Conservation (phyloP, 805 yeast species). For the Hemisphaericaspora nanyangensis region DNA sequence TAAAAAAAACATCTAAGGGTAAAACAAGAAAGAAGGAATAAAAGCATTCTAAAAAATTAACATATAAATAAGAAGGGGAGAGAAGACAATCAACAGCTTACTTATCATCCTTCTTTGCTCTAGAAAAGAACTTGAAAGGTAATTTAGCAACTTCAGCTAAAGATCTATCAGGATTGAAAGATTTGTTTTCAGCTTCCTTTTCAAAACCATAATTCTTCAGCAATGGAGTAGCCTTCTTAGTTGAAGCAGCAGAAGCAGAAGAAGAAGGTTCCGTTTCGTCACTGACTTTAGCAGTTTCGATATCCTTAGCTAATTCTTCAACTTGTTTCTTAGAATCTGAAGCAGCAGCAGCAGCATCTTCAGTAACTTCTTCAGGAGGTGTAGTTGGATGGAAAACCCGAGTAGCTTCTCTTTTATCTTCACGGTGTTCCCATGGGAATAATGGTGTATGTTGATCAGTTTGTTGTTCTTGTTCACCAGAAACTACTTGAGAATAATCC, state of each 20-base stretch:
- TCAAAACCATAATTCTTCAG: constrained; percentile 10
- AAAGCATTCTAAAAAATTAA: neutral
- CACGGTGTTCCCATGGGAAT: constrained; percentile 31
- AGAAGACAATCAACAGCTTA: neutral
- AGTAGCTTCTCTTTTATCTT: constrained; percentile 17
- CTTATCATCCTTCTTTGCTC: constrained; percentile 10
- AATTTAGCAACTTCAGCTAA: constrained; percentile 23
- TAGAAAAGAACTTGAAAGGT: constrained; percentile 21
- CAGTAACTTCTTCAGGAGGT: constrained; percentile 4
- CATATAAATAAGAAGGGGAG: neutral
- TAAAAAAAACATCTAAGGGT: neutral
- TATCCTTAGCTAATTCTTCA: constrained; percentile 7
- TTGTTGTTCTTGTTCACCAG: neutral
- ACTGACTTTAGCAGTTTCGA: constrained; percentile 9
- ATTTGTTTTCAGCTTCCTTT: constrained; percentile 6
- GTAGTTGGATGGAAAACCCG: constrained; percentile 18
- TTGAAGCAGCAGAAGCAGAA: too few relatives aligned
- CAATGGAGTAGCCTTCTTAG: constrained; percentile 4
- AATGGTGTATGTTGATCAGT: constrained; percentile 9
- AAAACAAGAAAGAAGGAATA: neutral
- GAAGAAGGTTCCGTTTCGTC: neutral
- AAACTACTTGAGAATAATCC: constrained; percentile 12
- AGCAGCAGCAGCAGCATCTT: constrained; percentile 2
- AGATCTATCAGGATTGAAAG: constrained; percentile 23
- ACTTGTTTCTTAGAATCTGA: too few relatives aligned